phyloP scores from a whole-genome alignment of 768 basidiomycete species.

The Leccinum rimulosum region DNA sequence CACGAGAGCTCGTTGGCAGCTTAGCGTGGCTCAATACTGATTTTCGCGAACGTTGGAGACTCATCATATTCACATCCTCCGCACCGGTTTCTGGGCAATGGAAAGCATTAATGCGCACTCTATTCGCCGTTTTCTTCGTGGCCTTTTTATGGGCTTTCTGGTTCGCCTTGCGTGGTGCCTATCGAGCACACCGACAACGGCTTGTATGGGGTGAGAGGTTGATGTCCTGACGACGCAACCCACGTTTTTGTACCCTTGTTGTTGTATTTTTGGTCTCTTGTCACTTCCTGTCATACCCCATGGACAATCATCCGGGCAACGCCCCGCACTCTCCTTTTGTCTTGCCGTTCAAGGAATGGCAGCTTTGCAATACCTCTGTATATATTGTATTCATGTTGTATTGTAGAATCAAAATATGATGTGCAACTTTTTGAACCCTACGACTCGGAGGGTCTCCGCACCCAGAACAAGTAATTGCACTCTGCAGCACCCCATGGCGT shows the following conservation, averaged over 20 bases:
- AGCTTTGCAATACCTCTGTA: neutral
- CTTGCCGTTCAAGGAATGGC: neutral
- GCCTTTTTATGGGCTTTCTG: conserved; percentile 58
- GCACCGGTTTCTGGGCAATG: conserved; percentile 73
- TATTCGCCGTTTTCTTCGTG: conserved; percentile 57
- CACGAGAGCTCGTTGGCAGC: conserved; percentile 58
- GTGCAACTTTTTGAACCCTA: neutral
- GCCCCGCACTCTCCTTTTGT: neutral
- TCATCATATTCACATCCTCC: conserved; percentile 68
- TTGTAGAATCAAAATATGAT: conserved; percentile 4
- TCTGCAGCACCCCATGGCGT: conserved; percentile 45
- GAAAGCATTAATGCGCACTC: conserved; percentile 59
- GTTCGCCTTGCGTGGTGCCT: conserved; percentile 63
- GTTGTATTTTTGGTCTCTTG: neutral
- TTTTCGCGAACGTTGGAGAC: conserved; percentile 71
- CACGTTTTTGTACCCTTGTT: neutral
- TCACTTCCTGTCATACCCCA: neutral
- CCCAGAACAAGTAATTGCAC: conserved; percentile 88
- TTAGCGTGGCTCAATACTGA: conserved; percentile 77
- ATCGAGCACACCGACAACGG: conserved; percentile 69
- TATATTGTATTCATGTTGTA: conserved; percentile 20
- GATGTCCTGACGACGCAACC: conserved; percentile 49
- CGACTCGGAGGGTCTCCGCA: conserved; percentile 54
- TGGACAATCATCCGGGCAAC: neutral
- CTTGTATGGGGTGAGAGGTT: conserved; percentile 79